phyloP scores from a whole-genome alignment of 257 asterid species.

The Petrea volubilis region DNA sequence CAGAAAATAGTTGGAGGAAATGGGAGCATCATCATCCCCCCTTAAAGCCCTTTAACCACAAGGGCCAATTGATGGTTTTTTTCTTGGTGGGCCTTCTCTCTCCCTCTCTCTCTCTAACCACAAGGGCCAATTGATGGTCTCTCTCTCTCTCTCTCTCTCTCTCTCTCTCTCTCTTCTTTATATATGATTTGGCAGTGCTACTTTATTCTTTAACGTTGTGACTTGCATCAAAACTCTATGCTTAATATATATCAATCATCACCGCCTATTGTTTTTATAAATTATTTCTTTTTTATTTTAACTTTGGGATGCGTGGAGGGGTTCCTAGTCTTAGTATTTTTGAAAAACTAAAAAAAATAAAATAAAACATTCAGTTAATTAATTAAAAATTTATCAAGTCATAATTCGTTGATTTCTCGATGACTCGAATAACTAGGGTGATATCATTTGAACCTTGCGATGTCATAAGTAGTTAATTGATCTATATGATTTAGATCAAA shows the following conservation, averaged over 20 bases:
- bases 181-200: no score
- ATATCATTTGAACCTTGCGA: constrained; percentile 8
- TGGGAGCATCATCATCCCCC: constrained; percentile 40
- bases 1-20: constrained; percentile 22
- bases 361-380: no score
- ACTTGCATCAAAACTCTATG: constrained; percentile 16
- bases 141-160: not conserved
- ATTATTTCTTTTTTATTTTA: not conserved
- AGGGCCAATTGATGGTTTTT: constrained; percentile 26
- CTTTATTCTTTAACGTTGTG: constrained; percentile 1
- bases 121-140: constrained; percentile 27
- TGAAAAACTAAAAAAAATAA: no score
- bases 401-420: not conserved
- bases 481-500: constrained; percentile 16
- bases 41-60: constrained; percentile 31
- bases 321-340: not conserved
- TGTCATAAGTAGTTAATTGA: constrained; percentile 23
- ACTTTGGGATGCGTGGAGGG: not conserved
- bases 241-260: constrained; percentile 3
- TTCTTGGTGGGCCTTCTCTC: constrained; percentile 28
- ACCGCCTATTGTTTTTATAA: not conserved
- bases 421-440: not conserved
- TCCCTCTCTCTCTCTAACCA: constrained; percentile 21
- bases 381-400: no score
- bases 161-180: not conserved